phyloP scores from a whole-genome alignment of 345 rosid species.

The Corymbia maculata region DNA sequence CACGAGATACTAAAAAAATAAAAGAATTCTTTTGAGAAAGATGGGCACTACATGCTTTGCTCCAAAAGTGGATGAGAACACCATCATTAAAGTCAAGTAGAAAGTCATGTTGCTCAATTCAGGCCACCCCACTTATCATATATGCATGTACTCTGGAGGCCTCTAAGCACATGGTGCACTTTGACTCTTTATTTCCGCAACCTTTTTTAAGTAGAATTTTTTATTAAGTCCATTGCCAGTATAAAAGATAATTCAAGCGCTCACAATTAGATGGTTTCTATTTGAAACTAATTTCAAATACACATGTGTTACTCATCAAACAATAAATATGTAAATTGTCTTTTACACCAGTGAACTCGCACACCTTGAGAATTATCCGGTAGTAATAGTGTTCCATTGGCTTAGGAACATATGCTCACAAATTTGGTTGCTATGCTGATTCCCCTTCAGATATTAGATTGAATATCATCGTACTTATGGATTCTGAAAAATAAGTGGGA shows the following conservation, averaged over 20 bases:
- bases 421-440: not conserved
- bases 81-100: not conserved
- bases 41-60: not conserved
- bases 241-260: not conserved
- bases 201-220: not conserved
- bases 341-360: not conserved
- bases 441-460: not conserved
- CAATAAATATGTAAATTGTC: not conserved
- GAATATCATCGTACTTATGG: not conserved
- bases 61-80: not conserved
- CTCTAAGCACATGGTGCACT: not conserved
- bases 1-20: not conserved
- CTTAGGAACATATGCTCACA: not conserved
- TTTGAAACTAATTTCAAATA: not conserved
- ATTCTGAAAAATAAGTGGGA: not conserved
- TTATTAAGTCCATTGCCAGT: fast-evolving
- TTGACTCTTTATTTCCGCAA: not conserved
- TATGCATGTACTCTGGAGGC: not conserved
- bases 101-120: not conserved
- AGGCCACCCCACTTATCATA: not conserved
- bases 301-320: not conserved
- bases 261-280: not conserved
- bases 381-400: fast-evolving
- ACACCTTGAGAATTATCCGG: fast-evolving
- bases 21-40: not conserved